phyloP scores from a whole-genome alignment of 805 yeast genomes.

The Pichia gijzeniarum region DNA sequence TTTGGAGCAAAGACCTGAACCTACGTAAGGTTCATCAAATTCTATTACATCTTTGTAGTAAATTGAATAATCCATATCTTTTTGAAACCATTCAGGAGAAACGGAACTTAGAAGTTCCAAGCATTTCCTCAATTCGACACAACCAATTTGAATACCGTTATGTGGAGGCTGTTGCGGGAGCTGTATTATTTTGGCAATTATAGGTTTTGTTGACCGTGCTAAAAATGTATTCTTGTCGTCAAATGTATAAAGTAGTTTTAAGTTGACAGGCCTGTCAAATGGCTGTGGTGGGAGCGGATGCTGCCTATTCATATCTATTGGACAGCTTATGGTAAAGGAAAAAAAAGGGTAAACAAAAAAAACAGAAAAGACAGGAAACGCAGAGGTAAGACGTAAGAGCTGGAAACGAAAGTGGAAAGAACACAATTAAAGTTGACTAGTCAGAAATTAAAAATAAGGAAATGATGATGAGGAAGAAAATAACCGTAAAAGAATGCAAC shows the following conservation, averaged over 20 bases:
- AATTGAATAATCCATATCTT: constrained; percentile 39
- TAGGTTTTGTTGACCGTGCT: constrained; percentile 33
- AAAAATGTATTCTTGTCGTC: constrained; percentile 38
- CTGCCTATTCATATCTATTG: neutral
- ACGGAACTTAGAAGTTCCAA: constrained; percentile 40
- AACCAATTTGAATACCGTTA: constrained; percentile 37
- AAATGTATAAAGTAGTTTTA: constrained; percentile 37
- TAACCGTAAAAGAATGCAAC: no score
- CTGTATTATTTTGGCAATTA: constrained; percentile 37
- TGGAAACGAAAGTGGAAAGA: neutral
- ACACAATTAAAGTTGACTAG: neutral
- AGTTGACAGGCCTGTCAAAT: constrained; percentile 23
- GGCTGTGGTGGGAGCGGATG: constrained; percentile 3
- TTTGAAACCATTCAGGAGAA: constrained; percentile 38
- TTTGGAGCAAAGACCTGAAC: constrained; percentile 37
- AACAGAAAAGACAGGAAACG: no score
- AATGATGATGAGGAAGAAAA: no score
- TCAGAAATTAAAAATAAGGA: neutral
- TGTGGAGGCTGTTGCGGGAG: constrained; percentile 36
- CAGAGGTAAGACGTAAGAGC: no score
- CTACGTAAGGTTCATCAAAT: constrained; percentile 46
- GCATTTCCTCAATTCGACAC: constrained; percentile 39
- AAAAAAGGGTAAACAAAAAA: neutral
- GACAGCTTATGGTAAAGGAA: neutral
- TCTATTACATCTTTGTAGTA: constrained; percentile 43